phyloP scores from a whole-genome alignment of 2,329 filamentous ascomycete species.

The Calonectria pseudoturangicola region DNA sequence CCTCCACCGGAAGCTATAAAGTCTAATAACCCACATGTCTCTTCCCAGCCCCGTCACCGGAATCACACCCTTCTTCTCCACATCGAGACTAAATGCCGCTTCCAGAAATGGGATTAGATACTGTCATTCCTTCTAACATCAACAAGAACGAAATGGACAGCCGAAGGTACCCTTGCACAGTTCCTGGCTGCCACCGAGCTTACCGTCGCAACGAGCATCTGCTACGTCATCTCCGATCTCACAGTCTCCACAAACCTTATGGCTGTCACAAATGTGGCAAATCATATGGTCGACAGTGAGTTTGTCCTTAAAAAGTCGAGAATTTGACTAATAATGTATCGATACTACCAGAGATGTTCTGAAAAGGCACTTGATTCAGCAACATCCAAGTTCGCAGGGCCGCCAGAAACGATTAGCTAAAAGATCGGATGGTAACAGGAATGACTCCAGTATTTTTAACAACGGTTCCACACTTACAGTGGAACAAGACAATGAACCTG shows the following conservation, averaged over 20 bases:
- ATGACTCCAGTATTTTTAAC: no score
- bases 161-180: conserved; percentile 4
- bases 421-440: no score
- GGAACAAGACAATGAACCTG: no score
- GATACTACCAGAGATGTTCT: neutral
- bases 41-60: neutral
- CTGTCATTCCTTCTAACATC: no score
- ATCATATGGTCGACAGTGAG: conserved; percentile 8
- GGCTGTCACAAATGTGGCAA: neutral
- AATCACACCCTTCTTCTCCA: neutral
- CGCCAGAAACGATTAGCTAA: no score
- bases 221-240: conserved; percentile 4
- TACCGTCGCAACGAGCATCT: conserved; percentile 18
- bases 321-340: neutral
- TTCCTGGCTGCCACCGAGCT: neutral
- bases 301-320: no score
- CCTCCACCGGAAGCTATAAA: neutral
- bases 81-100: neutral
- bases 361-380: neutral
- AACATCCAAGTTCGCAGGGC: neutral
- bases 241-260: neutral
- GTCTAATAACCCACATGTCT: conserved; percentile 7
- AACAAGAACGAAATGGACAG: neutral
- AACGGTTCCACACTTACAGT: no score
- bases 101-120: neutral